Percentiles rank a stretch among this genome's conserved stretches.
Evolutionary conservation across 371 early-diverging fungal genomes (phyloP).

Genomic region (Rhizopus arrhizus): DNA sequence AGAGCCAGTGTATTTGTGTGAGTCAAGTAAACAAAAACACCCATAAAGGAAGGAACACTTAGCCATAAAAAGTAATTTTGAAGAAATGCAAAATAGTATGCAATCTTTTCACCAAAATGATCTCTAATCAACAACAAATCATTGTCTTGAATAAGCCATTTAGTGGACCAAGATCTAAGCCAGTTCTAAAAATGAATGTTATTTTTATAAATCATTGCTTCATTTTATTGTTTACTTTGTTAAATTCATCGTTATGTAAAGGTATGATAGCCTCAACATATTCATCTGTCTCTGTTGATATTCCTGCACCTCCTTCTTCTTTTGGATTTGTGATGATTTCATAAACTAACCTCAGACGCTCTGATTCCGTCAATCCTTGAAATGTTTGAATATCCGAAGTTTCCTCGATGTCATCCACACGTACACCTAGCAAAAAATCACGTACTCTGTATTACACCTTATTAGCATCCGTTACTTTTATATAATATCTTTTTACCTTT

Average conservation of each 20-base stretch:
- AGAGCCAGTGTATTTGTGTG: slow-evolving; percentile 58
- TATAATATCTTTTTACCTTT: slow-evolving; percentile 24
- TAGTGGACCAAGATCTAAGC: slow-evolving; percentile 77
- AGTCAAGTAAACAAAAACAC: slow-evolving; percentile 61
- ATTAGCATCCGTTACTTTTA: background rate
- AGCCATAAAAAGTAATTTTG: slow-evolving; percentile 84
- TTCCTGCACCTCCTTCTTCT: slow-evolving; percentile 74
- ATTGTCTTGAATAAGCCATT: slow-evolving; percentile 69
- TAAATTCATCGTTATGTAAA: slow-evolving; percentile 76
- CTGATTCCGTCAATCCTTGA: slow-evolving; percentile 60
- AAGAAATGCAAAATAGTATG: slow-evolving; percentile 89
- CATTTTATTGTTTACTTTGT: slow-evolving; percentile 52
- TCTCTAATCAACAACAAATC: slow-evolving; percentile 72
- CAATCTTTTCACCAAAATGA: slow-evolving; percentile 88
- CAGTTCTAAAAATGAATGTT: slow-evolving; percentile 52
- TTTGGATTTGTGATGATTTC: slow-evolving; percentile 69
- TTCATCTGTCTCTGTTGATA: slow-evolving; percentile 56
- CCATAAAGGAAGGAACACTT: slow-evolving; percentile 65
- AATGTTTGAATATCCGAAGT: slow-evolving; percentile 35
- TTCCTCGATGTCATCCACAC: slow-evolving; percentile 39
- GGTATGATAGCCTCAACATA: slow-evolving; percentile 75
- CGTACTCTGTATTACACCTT: slow-evolving; percentile 45
- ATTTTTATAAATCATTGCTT: slow-evolving; percentile 1
- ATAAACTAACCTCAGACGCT: slow-evolving; percentile 75
- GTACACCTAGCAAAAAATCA: slow-evolving; percentile 71